Evolutionary conservation across 1,139 yeast genomes (phyloP).

Genomic region (Kodamaea alishanica): DNA sequence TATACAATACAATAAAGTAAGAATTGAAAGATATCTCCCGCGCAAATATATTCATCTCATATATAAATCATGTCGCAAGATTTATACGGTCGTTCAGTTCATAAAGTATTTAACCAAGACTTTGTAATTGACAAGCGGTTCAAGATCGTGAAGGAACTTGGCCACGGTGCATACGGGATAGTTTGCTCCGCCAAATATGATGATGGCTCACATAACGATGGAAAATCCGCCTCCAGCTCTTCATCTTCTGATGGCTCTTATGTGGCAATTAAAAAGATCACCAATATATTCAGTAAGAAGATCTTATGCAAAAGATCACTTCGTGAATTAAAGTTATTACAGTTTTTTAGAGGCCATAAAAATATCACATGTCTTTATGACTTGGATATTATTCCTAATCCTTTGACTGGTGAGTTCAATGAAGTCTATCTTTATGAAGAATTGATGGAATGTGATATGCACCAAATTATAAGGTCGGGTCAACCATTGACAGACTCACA

Average conservation of each 20-base stretch:
- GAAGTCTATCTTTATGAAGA: constrained; percentile 93
- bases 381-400: constrained; percentile 83
- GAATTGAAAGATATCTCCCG: too few relatives aligned
- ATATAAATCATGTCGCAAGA: constrained; percentile 4
- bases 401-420: constrained; percentile 65
- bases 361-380: constrained; percentile 93
- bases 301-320: constrained; percentile 86
- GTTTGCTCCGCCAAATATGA: constrained; percentile 93
- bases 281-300: constrained; percentile 85
- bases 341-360: constrained; percentile 89
- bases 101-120: constrained; percentile 80
- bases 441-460: constrained; percentile 97
- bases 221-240: constrained; percentile 6
- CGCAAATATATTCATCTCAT: too few relatives aligned
- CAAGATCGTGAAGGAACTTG: constrained; percentile 83
- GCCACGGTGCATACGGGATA: constrained; percentile 96
- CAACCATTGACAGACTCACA: constrained; percentile 95
- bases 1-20: too few relatives aligned
- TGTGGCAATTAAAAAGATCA: constrained; percentile 92
- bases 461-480: constrained; percentile 89
- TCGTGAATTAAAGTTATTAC: constrained; percentile 80
- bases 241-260: constrained; percentile 29
- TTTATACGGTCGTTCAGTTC: constrained; percentile 34
- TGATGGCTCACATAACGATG: constrained; percentile 44
- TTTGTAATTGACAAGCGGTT: constrained; percentile 83